Percentiles rank a stretch among this genome's conserved stretches.
These are phyloP conservation scores for Fusarium napiforme DNA, from an alignment of 2,329 filamentous ascomycete genomes.

Conservation along the genomic window DNA sequence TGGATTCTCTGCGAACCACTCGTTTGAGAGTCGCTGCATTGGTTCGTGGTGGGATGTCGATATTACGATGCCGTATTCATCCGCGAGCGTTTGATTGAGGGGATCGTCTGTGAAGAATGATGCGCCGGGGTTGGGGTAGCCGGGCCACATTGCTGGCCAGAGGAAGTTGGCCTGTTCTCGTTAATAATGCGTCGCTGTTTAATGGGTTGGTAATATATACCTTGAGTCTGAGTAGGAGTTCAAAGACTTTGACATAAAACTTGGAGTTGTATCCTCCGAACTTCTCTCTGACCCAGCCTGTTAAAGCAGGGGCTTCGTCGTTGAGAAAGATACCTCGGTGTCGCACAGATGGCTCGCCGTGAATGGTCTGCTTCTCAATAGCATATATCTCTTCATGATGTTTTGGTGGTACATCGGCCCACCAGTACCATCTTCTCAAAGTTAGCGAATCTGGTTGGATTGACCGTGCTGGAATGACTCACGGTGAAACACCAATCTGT, in stretches of 20 bases:
- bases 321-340: conserved; percentile 73
- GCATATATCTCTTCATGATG: conserved; percentile 3
- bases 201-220: too few species aligned
- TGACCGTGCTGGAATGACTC: not conserved
- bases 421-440: conserved; percentile 32
- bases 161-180: conserved; percentile 65
- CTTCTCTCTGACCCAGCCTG: conserved; percentile 65
- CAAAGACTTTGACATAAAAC: conserved; percentile 72
- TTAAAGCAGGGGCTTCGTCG: conserved; percentile 59
- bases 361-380: not conserved
- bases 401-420: conserved; percentile 33
- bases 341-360: conserved; percentile 66
- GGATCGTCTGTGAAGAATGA: conserved; percentile 73
- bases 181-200: too few species aligned
- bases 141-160: conserved; percentile 75
- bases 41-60: conserved; percentile 34
- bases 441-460: rapidly evolving
- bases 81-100: conserved; percentile 66
- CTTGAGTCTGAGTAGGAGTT: conserved; percentile 56
- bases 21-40: conserved; percentile 30
- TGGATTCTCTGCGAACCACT: conserved; percentile 20
- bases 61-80: conserved; percentile 47
- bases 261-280: conserved; percentile 63
- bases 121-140: conserved; percentile 57
- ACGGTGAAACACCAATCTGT: conserved; percentile 34